Base-by-base conservation (phyloP, 257 asterid genomes). In the Nicotiana undulata region DNA sequence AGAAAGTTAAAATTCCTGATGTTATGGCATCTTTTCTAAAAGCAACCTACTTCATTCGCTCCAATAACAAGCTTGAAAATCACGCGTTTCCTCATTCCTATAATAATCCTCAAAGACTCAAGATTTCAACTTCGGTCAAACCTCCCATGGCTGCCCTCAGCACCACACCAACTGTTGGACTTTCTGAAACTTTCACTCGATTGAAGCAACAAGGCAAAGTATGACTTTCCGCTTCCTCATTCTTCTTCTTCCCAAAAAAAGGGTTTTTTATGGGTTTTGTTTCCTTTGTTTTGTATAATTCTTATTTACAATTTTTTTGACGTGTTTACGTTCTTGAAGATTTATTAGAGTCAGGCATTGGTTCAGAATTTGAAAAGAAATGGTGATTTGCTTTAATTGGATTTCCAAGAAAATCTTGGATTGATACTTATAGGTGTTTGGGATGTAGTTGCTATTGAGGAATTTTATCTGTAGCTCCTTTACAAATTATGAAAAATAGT, bases 141-240 rank as follows among this genome's bases (percentile, higher is more conserved):
- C 87, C 93, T 77, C 79, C 83, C 60, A 92, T 87, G 93, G 97
- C 97, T 64, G 26, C 90, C 18, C 85, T 89, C 89, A 63, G 68
- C 67, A 53, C 90, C 13, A 82, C 80, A 24, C 83, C 92, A 11
- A 80, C 92, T 2, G 81, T 80, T 44, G 94, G 95, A 10, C 85
- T 94, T 56, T 85, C 97, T 24, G 90, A 92, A 77, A 94, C 98
- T 76, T 90, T 94, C 83, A 81, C 91, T 53, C 89, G 80, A 16
- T 84, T 94, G 82, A 94, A 84, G 79, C 76, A 87, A 77, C 87
- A 88, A 66, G 95, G 97, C 75, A 91, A 91, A 80, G 98, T 94
- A 87, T 29, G 86, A 46, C 80, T 15, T 63, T 79, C 75, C 40
- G 0, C 5, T 7, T n/a, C 13, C 8, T 37, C n/a, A 65, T 17